Evolutionary conservation across 495 filamentous ascomycete genomes (phyloP).

Genomic region (Acidomyces sp.): DNA sequence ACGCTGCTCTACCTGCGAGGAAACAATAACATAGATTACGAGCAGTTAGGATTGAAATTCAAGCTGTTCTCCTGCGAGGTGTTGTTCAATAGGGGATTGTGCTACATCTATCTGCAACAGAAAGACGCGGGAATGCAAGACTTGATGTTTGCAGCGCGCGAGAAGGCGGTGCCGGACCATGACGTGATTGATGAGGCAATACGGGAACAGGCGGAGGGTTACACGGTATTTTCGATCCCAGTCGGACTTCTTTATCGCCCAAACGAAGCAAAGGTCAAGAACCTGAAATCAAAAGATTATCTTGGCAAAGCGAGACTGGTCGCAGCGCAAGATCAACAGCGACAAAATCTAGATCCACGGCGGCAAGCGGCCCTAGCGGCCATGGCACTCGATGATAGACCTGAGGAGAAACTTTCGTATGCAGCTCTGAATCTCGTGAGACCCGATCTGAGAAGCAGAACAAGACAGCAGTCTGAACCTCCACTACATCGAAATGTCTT

Average conservation of each 20-base stretch:
- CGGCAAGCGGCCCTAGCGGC: constrained; percentile 24
- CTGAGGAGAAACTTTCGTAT: constrained; percentile 68
- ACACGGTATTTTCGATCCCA: constrained; percentile 97
- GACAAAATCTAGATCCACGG: constrained; percentile 21
- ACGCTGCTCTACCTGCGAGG: constrained; percentile 88
- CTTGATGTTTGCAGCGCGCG: constrained; percentile 81
- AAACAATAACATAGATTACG: constrained; percentile 96
- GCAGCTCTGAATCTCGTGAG: constrained; percentile 85
- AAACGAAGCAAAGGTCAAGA: constrained; percentile 95
- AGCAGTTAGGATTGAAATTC: constrained; percentile 89
- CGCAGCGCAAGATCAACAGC: constrained; percentile 59
- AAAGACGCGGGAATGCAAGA: constrained; percentile 83
- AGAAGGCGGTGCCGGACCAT: constrained; percentile 89
- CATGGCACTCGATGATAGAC: constrained; percentile 55
- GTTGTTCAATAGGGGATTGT: constrained; percentile 92
- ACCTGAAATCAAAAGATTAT: constrained; percentile 93
- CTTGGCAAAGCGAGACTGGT: constrained; percentile 86
- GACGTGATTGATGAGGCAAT: constrained; percentile 98
- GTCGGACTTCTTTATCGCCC: constrained; percentile 90
- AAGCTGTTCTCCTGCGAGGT: constrained; percentile 96
- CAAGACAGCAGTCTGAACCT: constrained; percentile 74
- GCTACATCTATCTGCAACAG: constrained; percentile 93
- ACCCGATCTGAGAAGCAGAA: constrained; percentile 57
- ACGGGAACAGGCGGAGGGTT: constrained; percentile 82
- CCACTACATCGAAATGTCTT: constrained; percentile 78